phyloP scores from a whole-genome alignment of 306 rosid genomes.

The Echinosophora koreensis region DNA sequence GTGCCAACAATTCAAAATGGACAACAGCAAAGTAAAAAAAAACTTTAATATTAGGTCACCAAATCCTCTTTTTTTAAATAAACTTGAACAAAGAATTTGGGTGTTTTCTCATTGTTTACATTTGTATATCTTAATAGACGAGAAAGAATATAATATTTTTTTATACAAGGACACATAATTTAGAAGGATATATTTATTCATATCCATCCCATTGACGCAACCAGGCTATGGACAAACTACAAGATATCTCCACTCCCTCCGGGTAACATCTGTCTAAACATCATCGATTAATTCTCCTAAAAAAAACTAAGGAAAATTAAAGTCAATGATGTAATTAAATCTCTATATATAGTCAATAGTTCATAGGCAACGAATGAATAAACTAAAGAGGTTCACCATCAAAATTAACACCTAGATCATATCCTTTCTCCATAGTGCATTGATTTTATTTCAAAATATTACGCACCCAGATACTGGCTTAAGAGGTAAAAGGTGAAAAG shows the following conservation, averaged over 20 bases:
- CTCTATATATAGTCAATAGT: not conserved
- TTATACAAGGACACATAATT: not conserved
- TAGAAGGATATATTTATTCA: not conserved
- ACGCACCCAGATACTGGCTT: too few species aligned
- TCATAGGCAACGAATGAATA: not conserved
- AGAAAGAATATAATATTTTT: not conserved
- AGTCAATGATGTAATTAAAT: not conserved
- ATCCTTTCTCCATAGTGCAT: too few species aligned
- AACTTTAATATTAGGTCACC: not conserved
- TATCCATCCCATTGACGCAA: not conserved
- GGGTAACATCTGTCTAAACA: not conserved
- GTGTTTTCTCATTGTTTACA: not conserved
- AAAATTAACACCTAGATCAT: too few species aligned
- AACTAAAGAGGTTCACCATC: too few species aligned
- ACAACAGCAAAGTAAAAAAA: not conserved
- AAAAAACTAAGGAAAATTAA: constrained; percentile 3
- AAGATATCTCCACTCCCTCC: not conserved
- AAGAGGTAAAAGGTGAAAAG: too few species aligned
- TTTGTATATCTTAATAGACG: not conserved
- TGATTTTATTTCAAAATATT: too few species aligned
- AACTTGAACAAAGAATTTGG: not conserved
- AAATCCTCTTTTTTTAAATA: constrained; percentile 1
- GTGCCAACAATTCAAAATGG: not conserved
- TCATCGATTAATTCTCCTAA: not conserved
- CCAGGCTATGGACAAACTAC: not conserved